These are phyloP conservation scores for Thalia dealbata DNA, from an alignment of 176 grass and related monocot genomes.

Conservation along the genomic window DNA sequence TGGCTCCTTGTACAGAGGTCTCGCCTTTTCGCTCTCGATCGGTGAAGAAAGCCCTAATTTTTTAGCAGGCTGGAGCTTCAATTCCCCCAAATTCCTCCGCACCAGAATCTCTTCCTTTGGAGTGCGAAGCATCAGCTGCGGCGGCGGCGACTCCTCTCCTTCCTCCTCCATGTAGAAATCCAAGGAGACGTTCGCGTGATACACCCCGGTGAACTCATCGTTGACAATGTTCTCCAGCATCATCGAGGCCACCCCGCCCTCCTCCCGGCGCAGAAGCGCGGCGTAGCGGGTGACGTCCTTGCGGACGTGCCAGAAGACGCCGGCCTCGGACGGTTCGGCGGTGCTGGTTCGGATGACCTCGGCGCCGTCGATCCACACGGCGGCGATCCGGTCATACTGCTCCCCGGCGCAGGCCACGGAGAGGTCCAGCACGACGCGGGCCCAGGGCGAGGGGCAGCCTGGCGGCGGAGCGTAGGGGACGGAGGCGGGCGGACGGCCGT, in stretches of 20 bases:
- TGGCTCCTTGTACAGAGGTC: conserved; percentile 25
- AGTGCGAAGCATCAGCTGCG: not conserved
- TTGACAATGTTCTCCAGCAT: conserved; percentile 98
- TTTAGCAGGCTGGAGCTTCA: not conserved
- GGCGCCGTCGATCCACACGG: conserved; percentile 67
- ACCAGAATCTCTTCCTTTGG: not conserved
- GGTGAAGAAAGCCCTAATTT: not conserved
- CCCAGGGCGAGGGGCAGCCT: conserved; percentile 51
- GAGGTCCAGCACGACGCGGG: conserved; percentile 58
- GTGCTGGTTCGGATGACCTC: conserved; percentile 94
- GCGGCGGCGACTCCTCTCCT: not conserved
- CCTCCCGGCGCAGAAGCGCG: conserved; percentile 40
- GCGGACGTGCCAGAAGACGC: conserved; percentile 63
- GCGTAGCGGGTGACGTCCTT: conserved; percentile 67
- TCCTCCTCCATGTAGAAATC: conserved; percentile 38
- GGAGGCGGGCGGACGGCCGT: conserved; percentile 42
- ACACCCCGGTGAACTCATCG: conserved; percentile 56
- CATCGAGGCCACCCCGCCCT: conserved; percentile 37
- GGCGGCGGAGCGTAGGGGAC: conserved; percentile 39
- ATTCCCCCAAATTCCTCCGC: not conserved
- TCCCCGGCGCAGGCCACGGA: conserved; percentile 52
- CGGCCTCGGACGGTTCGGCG: conserved; percentile 47
- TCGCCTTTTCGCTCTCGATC: conserved; percentile 6
- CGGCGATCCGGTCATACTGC: conserved; percentile 84
- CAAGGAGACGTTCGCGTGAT: conserved; percentile 61